These are phyloP conservation scores for Coemansia sp. DNA, from an alignment of 192 early-diverging fungal species.

Conservation along the genomic window DNA sequence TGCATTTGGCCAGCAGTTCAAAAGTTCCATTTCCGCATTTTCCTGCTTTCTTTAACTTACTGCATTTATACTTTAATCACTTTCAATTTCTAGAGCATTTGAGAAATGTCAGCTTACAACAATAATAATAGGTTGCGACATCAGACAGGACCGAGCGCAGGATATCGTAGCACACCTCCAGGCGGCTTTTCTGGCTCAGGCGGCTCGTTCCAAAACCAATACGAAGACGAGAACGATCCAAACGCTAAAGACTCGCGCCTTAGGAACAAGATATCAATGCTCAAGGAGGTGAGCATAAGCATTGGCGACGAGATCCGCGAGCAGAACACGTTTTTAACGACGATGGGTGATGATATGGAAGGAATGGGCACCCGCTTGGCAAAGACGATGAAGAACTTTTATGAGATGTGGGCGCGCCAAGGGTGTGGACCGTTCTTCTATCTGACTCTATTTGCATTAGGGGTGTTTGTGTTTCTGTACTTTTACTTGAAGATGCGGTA, in stretches of 20 bases:
- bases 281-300: constrained; percentile 50
- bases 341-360: constrained; percentile 46
- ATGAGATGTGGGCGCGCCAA: constrained; percentile 42
- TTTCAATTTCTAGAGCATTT: not conserved
- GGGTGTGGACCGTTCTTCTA: constrained; percentile 50
- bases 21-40: not conserved
- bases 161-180: constrained; percentile 1
- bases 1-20: not conserved
- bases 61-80: not conserved
- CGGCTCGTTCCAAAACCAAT: constrained; percentile 3
- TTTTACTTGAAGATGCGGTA: constrained; percentile 46
- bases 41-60: not conserved
- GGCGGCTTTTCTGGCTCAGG: not conserved
- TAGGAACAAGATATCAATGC: constrained; percentile 39
- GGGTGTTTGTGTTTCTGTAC: constrained; percentile 43
- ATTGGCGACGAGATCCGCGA: constrained; percentile 53
- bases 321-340: constrained; percentile 44
- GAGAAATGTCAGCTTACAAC: constrained; percentile 3
- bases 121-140: constrained; percentile 22
- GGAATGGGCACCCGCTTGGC: constrained; percentile 36
- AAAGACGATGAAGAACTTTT: constrained; percentile 40
- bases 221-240: constrained; percentile 31
- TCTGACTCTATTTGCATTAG: constrained; percentile 40
- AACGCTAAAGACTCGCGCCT: constrained; percentile 48
- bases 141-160: constrained; percentile 3